Evolutionary conservation across 2,329 filamentous ascomycete species (phyloP), one percentile per base, ranked within the genome.

Genomic region (Hymenotorrendiella dingleyae): DNA sequence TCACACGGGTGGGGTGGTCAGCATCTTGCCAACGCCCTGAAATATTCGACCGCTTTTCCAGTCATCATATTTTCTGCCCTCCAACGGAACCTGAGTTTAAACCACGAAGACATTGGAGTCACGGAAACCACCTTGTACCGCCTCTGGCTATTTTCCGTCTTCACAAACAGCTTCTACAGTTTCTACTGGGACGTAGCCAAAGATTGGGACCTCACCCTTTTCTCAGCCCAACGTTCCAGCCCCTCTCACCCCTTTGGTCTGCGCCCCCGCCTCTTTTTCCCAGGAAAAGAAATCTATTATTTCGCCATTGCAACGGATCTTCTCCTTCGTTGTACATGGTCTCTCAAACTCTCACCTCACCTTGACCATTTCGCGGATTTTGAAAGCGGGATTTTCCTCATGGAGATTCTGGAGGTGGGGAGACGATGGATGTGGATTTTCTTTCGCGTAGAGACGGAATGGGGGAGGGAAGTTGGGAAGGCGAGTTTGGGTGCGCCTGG

Each of bases 161-260:
- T 88, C 24, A 60, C 93, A 56, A 96, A 98, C 64, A 94, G 87
- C 11, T 71, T 85, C 33, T 98, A 95, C 67, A 89, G 85, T n/a
- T 97, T 97, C 69, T 98, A 93, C 72, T 98, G 93, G 93, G 93
- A 98, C 58, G 81, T 97, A 22, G 76, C 87, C 42, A 93, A 90
- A 68, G 93, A 98, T 70, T 98, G 93, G 93, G 93, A 97, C 60
- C 72, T 98, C 49, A 86, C 84, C 0, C 73, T 97, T 11, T 86
- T 97, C 59, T 78, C 83, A 3, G 62, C 71, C 2, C 62, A 68
- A 11, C 66, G 65, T 27, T 12, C 83, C 49, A 46, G 4, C 28
- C 34, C 36, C n/a, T 78, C 84, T 20, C 76, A 90, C 54, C 78
- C 87, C 0, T 93, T 78, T 61, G 93, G 86, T 1, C 71, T 98